Evolutionary conservation across 2,329 filamentous ascomycete species (phyloP), one percentile per base, ranked within the genome.

Genomic region (Beauveria sp.): DNA sequence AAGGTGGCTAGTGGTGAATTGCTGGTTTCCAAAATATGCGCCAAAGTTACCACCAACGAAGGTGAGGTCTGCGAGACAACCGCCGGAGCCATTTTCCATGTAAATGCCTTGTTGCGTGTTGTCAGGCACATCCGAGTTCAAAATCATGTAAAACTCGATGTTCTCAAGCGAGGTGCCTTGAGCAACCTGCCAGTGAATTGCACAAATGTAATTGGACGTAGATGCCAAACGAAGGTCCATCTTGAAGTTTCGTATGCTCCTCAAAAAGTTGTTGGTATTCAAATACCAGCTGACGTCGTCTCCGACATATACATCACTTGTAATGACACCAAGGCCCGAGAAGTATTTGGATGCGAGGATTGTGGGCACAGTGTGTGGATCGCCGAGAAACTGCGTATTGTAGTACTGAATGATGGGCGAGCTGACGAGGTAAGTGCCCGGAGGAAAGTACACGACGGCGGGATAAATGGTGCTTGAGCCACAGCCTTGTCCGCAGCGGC

Each of bases 401-500:
- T 56, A 69, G n/a, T 64, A 63, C n/a, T 56, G 24, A 2, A 53
- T 46, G 5, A 67, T 65, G 6, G 65, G 28, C 3, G 34, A 34
- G 18, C 52, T 62, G 20, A 67, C 52, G 5, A 67, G 62, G 50
- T 68, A 68, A 1, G 51, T 65, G 3, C 67, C 65, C 0, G 63
- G 42, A 1, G 67, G 67, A 45, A 68, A 68, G 53, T 68, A 68
- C 1, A 68, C 24, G 3, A 68, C 62, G 6, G 66, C 65, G 3
- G 49, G 52, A 3, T 45, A 28, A 12, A 46, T 24, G 1, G 48
- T 53, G 10, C 20, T 51, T 6, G 80, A 43, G 0, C 24, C 50
- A 63, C 67, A 72, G 43, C 64, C 60, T 34, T 46, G n/a, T 18
- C 69, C 70, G 52, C 70, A 73, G 18, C 77, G 71, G 14, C 69